Percentiles rank a stretch among this genome's conserved stretches.
Conservation (phyloP, 1,284 basidiomycete species). For the Phenoliferia sp. region DNA sequence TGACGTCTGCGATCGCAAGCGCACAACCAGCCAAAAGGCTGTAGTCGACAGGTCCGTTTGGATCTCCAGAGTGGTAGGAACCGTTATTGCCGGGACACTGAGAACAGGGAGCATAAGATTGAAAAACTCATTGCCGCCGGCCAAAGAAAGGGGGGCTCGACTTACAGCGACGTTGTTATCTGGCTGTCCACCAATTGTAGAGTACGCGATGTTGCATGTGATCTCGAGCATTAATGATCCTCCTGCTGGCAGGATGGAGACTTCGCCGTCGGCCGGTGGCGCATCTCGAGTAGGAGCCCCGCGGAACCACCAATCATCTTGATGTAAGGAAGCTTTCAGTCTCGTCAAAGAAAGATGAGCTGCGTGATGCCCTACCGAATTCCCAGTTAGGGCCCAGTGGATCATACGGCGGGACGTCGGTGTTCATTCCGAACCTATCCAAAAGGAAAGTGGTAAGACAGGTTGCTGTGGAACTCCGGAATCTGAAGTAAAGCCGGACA, state of each 20-base stretch:
- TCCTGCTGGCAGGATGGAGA: slow-evolving; percentile 21
- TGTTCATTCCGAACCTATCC: background rate
- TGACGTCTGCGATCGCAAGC: slow-evolving; percentile 29
- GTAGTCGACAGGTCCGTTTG: slow-evolving; percentile 6
- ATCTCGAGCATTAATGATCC: slow-evolving; percentile 19
- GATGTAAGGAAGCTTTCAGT: background rate
- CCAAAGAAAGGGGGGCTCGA: no score
- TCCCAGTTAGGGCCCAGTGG: background rate
- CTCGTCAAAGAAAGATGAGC: no score
- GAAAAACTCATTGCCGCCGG: no score
- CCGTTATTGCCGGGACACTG: background rate
- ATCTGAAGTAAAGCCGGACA: background rate
- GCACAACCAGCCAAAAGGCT: slow-evolving; percentile 27
- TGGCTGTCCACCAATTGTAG: slow-evolving; percentile 16
- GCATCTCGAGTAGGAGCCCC: background rate
- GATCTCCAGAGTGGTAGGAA: background rate
- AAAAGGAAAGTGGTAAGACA: background rate
- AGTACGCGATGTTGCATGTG: slow-evolving; percentile 21
- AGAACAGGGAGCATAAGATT: background rate
- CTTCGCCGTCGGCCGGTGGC: background rate
- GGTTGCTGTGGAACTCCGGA: background rate
- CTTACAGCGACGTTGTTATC: slow-evolving; percentile 22
- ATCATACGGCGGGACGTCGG: background rate
- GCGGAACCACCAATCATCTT: background rate
- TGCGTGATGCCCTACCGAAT: no score